These are phyloP conservation scores for Fusarium buxicola DNA, from an alignment of 2,329 filamentous ascomycete genomes.

Conservation along the genomic window DNA sequence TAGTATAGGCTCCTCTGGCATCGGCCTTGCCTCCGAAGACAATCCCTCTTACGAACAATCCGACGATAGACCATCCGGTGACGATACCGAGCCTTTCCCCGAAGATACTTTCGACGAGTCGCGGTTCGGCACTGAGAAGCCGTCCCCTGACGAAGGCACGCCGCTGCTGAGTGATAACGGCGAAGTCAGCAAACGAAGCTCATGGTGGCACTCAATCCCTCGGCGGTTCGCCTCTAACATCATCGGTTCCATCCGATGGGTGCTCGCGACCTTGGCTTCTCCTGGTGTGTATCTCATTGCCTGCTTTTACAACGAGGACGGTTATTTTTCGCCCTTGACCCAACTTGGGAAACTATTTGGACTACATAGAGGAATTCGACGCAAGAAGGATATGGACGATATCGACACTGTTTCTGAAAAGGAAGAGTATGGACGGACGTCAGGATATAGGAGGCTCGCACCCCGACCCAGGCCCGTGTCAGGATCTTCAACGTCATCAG, in stretches of 20 bases:
- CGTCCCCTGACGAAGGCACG: constrained; percentile 69
- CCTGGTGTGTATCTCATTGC: constrained; percentile 86
- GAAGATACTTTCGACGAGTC: constrained; percentile 53
- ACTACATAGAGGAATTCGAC: constrained; percentile 53
- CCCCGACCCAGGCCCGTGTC: constrained; percentile 46
- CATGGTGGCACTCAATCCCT: constrained; percentile 69
- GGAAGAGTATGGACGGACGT: constrained; percentile 43
- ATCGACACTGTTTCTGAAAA: constrained; percentile 44
- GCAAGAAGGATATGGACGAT: constrained; percentile 57
- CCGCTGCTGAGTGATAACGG: constrained; percentile 63
- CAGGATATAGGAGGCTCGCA: constrained; percentile 46
- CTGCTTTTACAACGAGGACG: constrained; percentile 84
- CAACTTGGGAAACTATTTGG: constrained; percentile 76
- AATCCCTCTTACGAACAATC: constrained; percentile 44
- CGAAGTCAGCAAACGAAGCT: constrained; percentile 52
- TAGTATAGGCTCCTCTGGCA: constrained; percentile 66
- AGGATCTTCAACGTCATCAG: constrained; percentile 66
- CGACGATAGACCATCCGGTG: constrained; percentile 50
- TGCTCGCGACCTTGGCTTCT: constrained; percentile 81
- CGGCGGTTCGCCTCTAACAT: constrained; percentile 78
- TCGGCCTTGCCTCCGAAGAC: constrained; percentile 59
- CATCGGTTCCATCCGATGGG: constrained; percentile 79
- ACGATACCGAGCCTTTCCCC: constrained; percentile 50
- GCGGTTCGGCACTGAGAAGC: constrained; percentile 53
- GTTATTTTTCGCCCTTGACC: constrained; percentile 80